Evolutionary conservation across 768 basidiomycete species (phyloP).

Genomic region (Amanita phalloides): DNA sequence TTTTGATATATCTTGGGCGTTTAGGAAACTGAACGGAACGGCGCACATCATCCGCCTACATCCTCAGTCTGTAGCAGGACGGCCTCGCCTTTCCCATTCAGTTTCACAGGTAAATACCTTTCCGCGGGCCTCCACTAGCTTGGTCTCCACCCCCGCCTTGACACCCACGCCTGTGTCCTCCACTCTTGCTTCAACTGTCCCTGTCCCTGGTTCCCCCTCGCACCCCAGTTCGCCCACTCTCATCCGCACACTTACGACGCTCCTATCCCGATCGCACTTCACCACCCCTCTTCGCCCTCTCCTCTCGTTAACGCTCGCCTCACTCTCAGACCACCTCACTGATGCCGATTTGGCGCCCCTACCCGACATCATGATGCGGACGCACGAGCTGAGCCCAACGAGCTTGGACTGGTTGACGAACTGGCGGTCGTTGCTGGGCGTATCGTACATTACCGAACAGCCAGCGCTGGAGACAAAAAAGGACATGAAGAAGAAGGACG

Average conservation of each 20-base stretch:
- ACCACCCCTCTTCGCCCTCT: conserved; percentile 44
- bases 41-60: conserved; percentile 13
- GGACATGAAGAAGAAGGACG: background rate
- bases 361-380: conserved; percentile 44
- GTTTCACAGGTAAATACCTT: background rate
- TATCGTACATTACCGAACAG: background rate
- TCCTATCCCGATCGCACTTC: conserved; percentile 52
- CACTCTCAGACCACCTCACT: conserved; percentile 56
- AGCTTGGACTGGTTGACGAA: conserved; percentile 62
- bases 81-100: background rate
- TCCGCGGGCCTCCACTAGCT: conserved; percentile 14
- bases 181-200: conserved; percentile 42
- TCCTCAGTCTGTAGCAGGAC: background rate
- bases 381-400: conserved; percentile 49
- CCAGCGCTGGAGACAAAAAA: background rate
- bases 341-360: conserved; percentile 58
- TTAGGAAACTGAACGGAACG: conserved; percentile 20
- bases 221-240: background rate
- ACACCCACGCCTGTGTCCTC: background rate
- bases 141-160: conserved; percentile 38
- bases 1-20: background rate
- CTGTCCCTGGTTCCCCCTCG: conserved; percentile 15
- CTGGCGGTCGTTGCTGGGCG: conserved; percentile 28
- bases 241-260: conserved; percentile 39
- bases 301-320: conserved; percentile 52